Percentiles rank a stretch among this genome's conserved stretches.
phyloP scores from a whole-genome alignment of 805 yeast genomes.

The Nakazawaea holstii region DNA sequence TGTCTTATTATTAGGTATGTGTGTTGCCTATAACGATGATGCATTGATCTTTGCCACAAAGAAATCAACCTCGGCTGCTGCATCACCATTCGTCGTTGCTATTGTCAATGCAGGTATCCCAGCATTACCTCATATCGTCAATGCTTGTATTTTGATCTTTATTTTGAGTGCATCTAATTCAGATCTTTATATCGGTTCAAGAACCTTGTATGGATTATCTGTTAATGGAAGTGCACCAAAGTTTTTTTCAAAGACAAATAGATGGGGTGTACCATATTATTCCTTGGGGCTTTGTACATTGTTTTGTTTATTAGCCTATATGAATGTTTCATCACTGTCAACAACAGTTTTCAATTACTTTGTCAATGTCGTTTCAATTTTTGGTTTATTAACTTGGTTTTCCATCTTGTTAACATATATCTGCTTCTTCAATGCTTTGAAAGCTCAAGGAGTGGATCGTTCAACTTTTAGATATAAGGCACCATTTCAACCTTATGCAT shows the following conservation, averaged over 20 bases:
- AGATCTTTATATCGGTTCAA: slow-evolving; percentile 70
- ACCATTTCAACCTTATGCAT: slow-evolving; percentile 66
- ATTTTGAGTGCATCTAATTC: slow-evolving; percentile 82
- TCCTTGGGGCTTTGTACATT: slow-evolving; percentile 44
- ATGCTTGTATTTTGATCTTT: slow-evolving; percentile 70
- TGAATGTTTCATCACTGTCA: slow-evolving; percentile 45
- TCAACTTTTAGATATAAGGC: slow-evolving; percentile 54
- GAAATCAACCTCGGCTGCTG: slow-evolving; percentile 51
- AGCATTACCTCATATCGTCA: slow-evolving; percentile 69
- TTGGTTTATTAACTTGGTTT: slow-evolving; percentile 73
- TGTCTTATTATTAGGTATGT: slow-evolving; percentile 49
- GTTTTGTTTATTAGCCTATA: slow-evolving; percentile 64
- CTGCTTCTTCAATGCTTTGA: slow-evolving; percentile 57
- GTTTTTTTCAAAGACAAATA: slow-evolving; percentile 58
- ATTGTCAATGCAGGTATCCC: slow-evolving; percentile 58
- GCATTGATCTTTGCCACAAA: slow-evolving; percentile 40
- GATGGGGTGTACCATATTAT: slow-evolving; percentile 64
- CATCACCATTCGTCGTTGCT: slow-evolving; percentile 84
- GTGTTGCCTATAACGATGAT: slow-evolving; percentile 48
- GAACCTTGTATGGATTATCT: slow-evolving; percentile 69
- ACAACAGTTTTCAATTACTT: slow-evolving; percentile 55
- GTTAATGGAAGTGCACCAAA: slow-evolving; percentile 71
- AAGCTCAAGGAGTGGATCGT: slow-evolving; percentile 62
- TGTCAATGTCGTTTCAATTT: slow-evolving; percentile 71
- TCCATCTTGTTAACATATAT: slow-evolving; percentile 65